These are phyloP conservation scores for Cicer bijugum DNA, from an alignment of 306 rosid species.

Conservation along the genomic window DNA sequence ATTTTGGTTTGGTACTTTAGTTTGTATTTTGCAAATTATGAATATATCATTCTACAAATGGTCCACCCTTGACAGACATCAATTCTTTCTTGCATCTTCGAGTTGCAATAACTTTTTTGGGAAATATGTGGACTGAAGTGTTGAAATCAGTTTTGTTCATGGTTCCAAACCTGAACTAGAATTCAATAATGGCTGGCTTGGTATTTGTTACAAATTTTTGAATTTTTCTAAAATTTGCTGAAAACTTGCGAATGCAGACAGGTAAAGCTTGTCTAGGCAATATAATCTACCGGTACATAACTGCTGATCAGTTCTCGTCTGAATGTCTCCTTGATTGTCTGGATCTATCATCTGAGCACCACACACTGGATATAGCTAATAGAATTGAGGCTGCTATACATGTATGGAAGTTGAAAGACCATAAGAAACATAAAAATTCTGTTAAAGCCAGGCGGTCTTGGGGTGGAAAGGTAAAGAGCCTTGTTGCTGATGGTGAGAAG, in stretches of 20 bases:
- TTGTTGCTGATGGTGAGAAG: constrained; percentile 67
- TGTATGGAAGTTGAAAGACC: constrained; percentile 81
- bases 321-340: constrained; percentile 80
- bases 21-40: neutral
- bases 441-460: constrained; percentile 71
- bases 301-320: constrained; percentile 70
- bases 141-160: constrained; percentile 16
- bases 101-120: constrained; percentile 10
- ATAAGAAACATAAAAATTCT: constrained; percentile 55
- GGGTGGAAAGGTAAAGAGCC: constrained; percentile 95
- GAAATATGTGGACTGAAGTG: neutral
- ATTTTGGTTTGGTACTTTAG: constrained; percentile 10
- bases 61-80: neutral
- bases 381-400: constrained; percentile 87
- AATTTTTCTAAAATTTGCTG: neutral
- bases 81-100: constrained; percentile 12
- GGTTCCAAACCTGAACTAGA: constrained; percentile 20
- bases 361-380: constrained; percentile 76
- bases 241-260: constrained; percentile 55
- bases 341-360: constrained; percentile 94
- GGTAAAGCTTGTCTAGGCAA: constrained; percentile 93
- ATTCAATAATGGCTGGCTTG: neutral
- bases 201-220: constrained; percentile 12
- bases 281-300: constrained; percentile 77
- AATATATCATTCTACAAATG: neutral